phyloP scores from a whole-genome alignment of 495 filamentous ascomycete genomes.

The Hypomontagnella monticulosa region DNA sequence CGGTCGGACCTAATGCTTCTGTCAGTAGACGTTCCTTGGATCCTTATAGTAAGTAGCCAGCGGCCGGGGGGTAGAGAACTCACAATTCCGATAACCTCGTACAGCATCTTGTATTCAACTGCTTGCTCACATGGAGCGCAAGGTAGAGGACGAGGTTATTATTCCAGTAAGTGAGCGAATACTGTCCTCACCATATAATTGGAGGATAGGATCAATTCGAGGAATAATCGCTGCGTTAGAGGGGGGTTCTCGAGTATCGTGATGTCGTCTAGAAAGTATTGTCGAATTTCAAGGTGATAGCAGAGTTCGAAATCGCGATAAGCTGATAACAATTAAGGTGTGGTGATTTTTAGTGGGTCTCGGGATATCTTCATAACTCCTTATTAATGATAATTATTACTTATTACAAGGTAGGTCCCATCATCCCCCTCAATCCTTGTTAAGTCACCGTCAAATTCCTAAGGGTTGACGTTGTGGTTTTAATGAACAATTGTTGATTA shows the following conservation, averaged over 20 bases:
- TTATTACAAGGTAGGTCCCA: no score
- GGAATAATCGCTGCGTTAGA: not conserved
- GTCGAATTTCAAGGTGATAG: not conserved
- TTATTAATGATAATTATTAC: no score
- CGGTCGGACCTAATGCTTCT: constrained; percentile 76
- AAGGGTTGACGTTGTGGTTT: no score
- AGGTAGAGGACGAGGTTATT: not conserved
- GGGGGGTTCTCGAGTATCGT: not conserved
- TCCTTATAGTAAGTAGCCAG: not conserved
- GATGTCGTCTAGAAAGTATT: not conserved
- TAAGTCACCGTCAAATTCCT: no score
- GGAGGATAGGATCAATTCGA: not conserved
- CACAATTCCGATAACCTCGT: constrained; percentile 96
- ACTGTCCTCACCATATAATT: not conserved
- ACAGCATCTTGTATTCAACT: constrained; percentile 74
- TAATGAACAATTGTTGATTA: no score
- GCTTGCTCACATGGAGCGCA: constrained; percentile 33
- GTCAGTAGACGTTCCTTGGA: constrained; percentile 24
- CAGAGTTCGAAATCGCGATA: no score
- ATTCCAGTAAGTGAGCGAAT: not conserved
- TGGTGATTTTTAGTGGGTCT: constrained; percentile 9
- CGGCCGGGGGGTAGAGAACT: constrained; percentile 46
- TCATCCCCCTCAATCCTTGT: no score
- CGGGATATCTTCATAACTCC: constrained; percentile 1
- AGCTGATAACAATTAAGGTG: not conserved